Percentiles rank a stretch among this genome's conserved stretches.
Evolutionary conservation across 192 early-diverging fungal species (phyloP).

Genomic region (Backusella parvicylindrica): DNA sequence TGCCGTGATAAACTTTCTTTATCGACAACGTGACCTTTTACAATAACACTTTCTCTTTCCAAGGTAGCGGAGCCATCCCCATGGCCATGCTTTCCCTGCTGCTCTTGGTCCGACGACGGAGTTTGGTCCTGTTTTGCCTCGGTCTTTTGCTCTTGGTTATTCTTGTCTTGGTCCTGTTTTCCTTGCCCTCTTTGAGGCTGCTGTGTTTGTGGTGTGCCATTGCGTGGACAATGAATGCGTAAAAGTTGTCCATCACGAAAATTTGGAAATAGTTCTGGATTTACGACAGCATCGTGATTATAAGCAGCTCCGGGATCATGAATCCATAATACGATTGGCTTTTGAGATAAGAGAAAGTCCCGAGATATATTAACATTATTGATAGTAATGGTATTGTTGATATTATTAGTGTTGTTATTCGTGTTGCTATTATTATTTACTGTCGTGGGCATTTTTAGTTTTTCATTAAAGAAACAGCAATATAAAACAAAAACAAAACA

Average conservation of each 20-base stretch:
- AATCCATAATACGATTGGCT: constrained; percentile 25
- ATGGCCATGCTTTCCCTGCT: constrained; percentile 15
- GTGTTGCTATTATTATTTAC: neutral
- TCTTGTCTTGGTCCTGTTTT: constrained; percentile 1
- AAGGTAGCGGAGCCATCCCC: neutral
- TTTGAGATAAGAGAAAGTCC: constrained; percentile 9
- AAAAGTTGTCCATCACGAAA: constrained; percentile 62
- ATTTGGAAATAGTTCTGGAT: constrained; percentile 63
- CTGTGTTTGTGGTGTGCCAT: neutral
- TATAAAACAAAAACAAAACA: constrained; percentile 7
- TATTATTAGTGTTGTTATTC: neutral
- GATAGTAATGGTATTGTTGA: neutral
- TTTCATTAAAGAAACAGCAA: neutral
- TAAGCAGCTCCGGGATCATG: constrained; percentile 22
- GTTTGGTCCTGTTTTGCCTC: constrained; percentile 1
- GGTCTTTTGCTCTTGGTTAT: neutral
- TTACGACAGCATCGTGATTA: constrained; percentile 59
- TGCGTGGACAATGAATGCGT: constrained; percentile 48
- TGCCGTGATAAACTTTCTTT: constrained; percentile 43
- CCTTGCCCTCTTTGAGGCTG: neutral
- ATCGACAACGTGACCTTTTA: constrained; percentile 51
- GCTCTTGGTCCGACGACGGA: neutral
- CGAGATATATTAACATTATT: neutral
- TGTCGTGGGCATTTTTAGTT: neutral
- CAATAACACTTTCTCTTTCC: constrained; percentile 39